Conservation (phyloP, 179 eudicot genomes). For the Heliamphora pulchella region DNA sequence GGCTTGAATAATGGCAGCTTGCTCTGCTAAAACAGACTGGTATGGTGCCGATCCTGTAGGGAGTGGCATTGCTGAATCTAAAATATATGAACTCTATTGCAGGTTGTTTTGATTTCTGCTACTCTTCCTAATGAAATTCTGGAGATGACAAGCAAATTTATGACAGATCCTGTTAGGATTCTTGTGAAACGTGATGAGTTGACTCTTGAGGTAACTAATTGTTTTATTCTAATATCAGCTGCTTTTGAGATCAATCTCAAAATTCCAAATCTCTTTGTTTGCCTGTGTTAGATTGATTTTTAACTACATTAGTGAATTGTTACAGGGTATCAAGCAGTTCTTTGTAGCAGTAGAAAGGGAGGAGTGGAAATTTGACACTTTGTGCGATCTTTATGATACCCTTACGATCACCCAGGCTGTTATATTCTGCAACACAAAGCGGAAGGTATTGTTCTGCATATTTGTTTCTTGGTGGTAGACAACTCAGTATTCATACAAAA, state of each 20-base stretch:
- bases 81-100: slow-evolving; percentile 11
- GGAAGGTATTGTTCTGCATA: slow-evolving; percentile 49
- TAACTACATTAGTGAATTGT: slow-evolving; percentile 2
- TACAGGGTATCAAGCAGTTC: slow-evolving; percentile 95
- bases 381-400: slow-evolving; percentile 95
- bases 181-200: slow-evolving; percentile 89
- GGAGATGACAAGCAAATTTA: slow-evolving; percentile 93
- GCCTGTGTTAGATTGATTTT: not conserved
- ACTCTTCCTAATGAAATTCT: slow-evolving; percentile 96
- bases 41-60: not conserved
- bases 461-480: not conserved
- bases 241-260: not conserved
- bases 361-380: slow-evolving; percentile 97
- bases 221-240: not conserved
- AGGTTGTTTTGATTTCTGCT: slow-evolving; percentile 93
- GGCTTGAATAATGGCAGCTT: not conserved
- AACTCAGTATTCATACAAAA: not conserved
- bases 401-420: slow-evolving; percentile 97
- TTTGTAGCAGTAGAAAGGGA: slow-evolving; percentile 95
- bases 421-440: slow-evolving; percentile 89
- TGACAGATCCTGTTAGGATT: slow-evolving; percentile 94
- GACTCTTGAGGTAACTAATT: slow-evolving; percentile 71
- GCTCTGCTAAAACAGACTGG: not conserved
- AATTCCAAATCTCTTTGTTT: not conserved
- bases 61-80: not conserved